Evolutionary conservation across 1,284 basidiomycete genomes (phyloP).

Genomic region (Heterobasidion annosum): DNA sequence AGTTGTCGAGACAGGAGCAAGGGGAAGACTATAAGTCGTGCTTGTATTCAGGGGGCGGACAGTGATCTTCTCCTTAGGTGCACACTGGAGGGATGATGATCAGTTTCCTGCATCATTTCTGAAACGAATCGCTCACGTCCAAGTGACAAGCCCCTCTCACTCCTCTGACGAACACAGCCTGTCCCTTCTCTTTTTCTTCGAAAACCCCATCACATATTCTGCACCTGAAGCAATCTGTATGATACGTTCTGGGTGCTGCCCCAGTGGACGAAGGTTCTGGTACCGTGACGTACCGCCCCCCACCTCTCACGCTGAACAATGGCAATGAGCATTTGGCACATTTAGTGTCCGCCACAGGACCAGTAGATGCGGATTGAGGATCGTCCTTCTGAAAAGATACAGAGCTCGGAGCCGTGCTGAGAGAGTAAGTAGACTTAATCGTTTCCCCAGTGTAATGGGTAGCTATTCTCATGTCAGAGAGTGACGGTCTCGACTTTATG

Average conservation of each 20-base stretch:
- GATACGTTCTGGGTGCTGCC: constrained; percentile 47
- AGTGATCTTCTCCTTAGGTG: constrained; percentile 41
- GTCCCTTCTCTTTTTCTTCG: constrained; percentile 48
- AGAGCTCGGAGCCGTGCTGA: constrained; percentile 3
- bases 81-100: constrained; percentile 37
- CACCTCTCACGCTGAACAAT: constrained; percentile 46
- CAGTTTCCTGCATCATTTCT: not conserved
- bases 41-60: constrained; percentile 21
- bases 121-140: constrained; percentile 36
- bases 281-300: constrained; percentile 58
- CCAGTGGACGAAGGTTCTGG: constrained; percentile 37
- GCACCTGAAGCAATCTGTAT: constrained; percentile 68
- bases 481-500: constrained; percentile 1
- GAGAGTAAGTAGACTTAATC: constrained; percentile 1
- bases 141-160: constrained; percentile 62
- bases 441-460: constrained; percentile 6
- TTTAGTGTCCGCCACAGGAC: constrained; percentile 17
- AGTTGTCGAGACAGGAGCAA: constrained; percentile 10
- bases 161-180: constrained; percentile 58
- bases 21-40: constrained; percentile 15
- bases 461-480: not conserved
- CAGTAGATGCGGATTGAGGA: constrained; percentile 13
- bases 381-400: constrained; percentile 16
- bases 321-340: constrained; percentile 50
- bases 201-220: constrained; percentile 54